Conservation (phyloP, 805 yeast species). For the Schwanniomyces yamadae region DNA sequence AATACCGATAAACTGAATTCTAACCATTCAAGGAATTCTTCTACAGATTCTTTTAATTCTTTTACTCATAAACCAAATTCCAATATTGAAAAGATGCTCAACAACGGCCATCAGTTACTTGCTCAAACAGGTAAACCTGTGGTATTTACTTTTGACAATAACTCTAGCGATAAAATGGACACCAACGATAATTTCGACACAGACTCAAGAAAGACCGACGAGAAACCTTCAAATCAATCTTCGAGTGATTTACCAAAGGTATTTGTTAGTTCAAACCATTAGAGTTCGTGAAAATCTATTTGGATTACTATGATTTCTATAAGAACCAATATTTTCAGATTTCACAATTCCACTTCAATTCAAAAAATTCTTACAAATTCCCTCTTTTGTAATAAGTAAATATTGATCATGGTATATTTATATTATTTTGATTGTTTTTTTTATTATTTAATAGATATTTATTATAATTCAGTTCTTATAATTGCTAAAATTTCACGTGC, state of each 20-base stretch:
- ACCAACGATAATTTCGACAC: not conserved
- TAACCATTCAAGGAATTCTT: conserved; percentile 9
- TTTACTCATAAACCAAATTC: conserved; percentile 7
- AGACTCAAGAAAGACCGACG: not conserved
- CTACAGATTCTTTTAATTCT: conserved; percentile 11
- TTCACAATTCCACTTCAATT: too few relatives aligned
- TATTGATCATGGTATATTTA: too few relatives aligned
- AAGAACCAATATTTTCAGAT: too few relatives aligned
- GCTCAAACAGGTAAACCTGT: conserved; percentile 3
- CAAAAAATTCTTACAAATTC: too few relatives aligned
- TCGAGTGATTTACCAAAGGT: conserved; percentile 9
- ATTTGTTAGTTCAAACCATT: conserved; percentile 11
- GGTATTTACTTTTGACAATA: conserved; percentile 2
- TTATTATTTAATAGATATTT: too few relatives aligned
- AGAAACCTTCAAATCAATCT: not conserved
- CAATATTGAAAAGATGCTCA: conserved; percentile 9
- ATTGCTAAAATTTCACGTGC: too few relatives aligned
- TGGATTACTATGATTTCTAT: too few relatives aligned
- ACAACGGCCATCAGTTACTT: conserved; percentile 5
- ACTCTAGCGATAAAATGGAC: not conserved
- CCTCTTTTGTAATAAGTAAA: too few relatives aligned
- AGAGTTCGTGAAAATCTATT: not conserved
- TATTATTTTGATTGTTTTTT: too few relatives aligned
- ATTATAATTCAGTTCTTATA: too few relatives aligned
- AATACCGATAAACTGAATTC: conserved; percentile 1